These are phyloP conservation scores for Penicillium goetzii DNA, from an alignment of 495 filamentous ascomycete species.

Conservation along the genomic window DNA sequence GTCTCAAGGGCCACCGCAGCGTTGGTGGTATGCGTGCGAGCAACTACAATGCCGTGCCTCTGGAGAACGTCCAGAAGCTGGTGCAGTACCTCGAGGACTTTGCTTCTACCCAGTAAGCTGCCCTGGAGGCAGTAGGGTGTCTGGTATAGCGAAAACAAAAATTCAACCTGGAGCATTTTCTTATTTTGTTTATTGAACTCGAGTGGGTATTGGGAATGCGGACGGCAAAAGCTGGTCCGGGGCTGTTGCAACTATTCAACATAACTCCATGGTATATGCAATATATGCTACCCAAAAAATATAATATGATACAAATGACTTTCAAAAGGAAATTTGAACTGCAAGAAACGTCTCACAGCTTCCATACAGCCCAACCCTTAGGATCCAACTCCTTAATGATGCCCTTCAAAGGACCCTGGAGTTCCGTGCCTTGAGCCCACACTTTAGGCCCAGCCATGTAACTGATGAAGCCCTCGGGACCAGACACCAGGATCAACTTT, in stretches of 20 bases:
- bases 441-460: slow-evolving; percentile 77
- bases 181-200: slow-evolving; percentile 11
- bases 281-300: slow-evolving; percentile 23
- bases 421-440: slow-evolving; percentile 71
- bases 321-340: not conserved
- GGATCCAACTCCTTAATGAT: slow-evolving; percentile 57
- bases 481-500: slow-evolving; percentile 77
- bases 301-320: slow-evolving; percentile 31
- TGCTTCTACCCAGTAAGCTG: slow-evolving; percentile 40
- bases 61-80: slow-evolving; percentile 63
- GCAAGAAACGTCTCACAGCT: slow-evolving; percentile 49
- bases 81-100: slow-evolving; percentile 64
- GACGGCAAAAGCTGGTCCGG: slow-evolving; percentile 10
- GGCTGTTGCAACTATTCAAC: slow-evolving; percentile 34
- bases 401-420: slow-evolving; percentile 66
- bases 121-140: slow-evolving; percentile 2
- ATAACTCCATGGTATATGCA: slow-evolving; percentile 30
- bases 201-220: slow-evolving; percentile 21
- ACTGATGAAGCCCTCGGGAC: slow-evolving; percentile 86
- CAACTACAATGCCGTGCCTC: slow-evolving; percentile 65
- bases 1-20: slow-evolving; percentile 81
- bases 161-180: slow-evolving; percentile 24
- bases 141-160: slow-evolving; percentile 7
- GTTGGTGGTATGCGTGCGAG: slow-evolving; percentile 62
- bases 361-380: slow-evolving; percentile 63